Base-by-base conservation (phyloP, 768 basidiomycete species). In the Leucocoprinus sp. region DNA sequence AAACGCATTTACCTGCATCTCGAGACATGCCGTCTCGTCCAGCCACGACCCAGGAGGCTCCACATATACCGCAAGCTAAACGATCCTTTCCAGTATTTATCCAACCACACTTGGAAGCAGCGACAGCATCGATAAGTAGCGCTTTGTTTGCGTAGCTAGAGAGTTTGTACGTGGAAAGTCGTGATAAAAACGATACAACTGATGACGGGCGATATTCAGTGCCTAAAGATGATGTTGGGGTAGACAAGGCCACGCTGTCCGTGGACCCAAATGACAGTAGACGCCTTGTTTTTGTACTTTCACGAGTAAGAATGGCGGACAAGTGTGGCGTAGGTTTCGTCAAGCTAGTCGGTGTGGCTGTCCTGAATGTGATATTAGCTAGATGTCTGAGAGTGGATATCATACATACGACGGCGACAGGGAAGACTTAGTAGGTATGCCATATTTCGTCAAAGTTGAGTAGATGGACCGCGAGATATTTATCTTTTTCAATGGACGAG, bases 91-190 rank as follows among this genome's bases (percentile, higher is more conserved):
- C 84, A 42, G 88, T 80, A 50, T 91, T 91, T 18, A 74, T 66
- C 88, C 88, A 92, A 1, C 88, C 88, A 56, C 84, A 86, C 59
- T 76, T 85, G 0, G 87, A 71, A 2, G 88, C 87, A 14, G 87
- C 80, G 11, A 90, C 85, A 1, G 87, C 81, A 46, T 91, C 78
- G 22, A 90, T 80, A 8, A 69, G 67, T 0, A 75, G 44, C 0
- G 87, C 85, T 58, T 91, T 91, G 52, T 84, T 85, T 14, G 82
- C 71, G 55, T 89, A 92, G 0, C 88, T 90, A 8, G 82, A 64
- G 22, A 91, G 72, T 59, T 82, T 90, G 62, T 75, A 92, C 1
- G 88, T 88, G 1, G 77, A 67, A 1, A 92, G 74, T 34, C 88
- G 83, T 12, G 75, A 67, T 19, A 92, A 64, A 55, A 91, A 85